Base-by-base conservation (phyloP, 139 green algal genomes). In the Micromonas pusilla region DNA sequence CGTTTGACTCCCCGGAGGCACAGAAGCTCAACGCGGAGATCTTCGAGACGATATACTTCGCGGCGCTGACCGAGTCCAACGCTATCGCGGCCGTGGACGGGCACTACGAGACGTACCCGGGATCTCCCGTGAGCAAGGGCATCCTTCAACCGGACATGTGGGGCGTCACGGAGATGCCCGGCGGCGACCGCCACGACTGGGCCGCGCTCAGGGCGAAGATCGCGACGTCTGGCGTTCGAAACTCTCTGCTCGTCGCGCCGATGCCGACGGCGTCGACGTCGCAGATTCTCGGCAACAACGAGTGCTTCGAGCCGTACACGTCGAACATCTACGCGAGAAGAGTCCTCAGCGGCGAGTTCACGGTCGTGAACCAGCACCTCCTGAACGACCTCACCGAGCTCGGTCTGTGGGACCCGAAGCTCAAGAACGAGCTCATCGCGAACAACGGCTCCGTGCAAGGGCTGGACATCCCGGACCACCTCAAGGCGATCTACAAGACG, bases 301-400 rank as follows among this genome's bases (percentile, higher is more conserved):
- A 98, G 88, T 98, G 93, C 89, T 97, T 98, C 76, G 94, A 98
- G 88, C 94, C 94, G 37, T 97, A 97, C 87, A 98, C 93, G 16
- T 94, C 86, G 81, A 99, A 99, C 91, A 99, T 99, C 84, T 99
- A 99, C 84, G 92, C 96, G 52, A 89, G 95, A 53, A 87, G 95
- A 33, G 95, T 99, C 84, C 90, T 99, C 34, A 91, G 80, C n/a
- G 95, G 95, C 34, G 92, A 95, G 85, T 95, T 94, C 84, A 93
- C 91, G 3, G 89, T 99, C 1, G 92, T 99, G 33, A 99, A 99
- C 88, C 92, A 97, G 89, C 95, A 99, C 87, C 87, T 99, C 83
- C 89, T 99, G 73, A 82, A 86, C 66, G 95, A 99, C 85, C 87
- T 99, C 16, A 95, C 91, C 28, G 76, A 84, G 36, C 79, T 97